phyloP scores from a whole-genome alignment of 1,284 basidiomycete genomes.

The Apiotrichum laibachii region DNA sequence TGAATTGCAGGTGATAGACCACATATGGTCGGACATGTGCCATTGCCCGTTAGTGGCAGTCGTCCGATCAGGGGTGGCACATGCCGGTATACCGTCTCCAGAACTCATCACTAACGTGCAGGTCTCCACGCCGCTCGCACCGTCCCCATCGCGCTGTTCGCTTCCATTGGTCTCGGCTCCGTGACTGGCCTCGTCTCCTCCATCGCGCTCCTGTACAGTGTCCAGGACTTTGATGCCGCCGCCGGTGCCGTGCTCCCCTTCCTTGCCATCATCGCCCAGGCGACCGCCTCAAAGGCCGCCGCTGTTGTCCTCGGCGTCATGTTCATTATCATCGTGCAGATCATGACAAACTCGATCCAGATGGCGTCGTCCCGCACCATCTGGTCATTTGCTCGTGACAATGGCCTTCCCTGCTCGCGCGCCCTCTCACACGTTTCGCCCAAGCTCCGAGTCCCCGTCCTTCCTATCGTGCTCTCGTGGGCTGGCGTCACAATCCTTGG shows the following conservation, averaged over 20 bases:
- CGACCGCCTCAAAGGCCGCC: slow-evolving; percentile 11
- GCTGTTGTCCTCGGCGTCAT: slow-evolving; percentile 10
- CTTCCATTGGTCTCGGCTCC: slow-evolving; percentile 11
- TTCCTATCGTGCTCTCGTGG: slow-evolving; percentile 13
- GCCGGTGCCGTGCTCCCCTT: slow-evolving; percentile 14
- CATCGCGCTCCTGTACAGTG: slow-evolving; percentile 16
- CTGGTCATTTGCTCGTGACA: slow-evolving; percentile 20
- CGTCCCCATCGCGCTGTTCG: slow-evolving; percentile 16
- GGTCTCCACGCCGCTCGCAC: slow-evolving; percentile 3
- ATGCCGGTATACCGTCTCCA: too few species aligned
- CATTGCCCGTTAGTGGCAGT: too few species aligned
- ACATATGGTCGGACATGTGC: too few species aligned
- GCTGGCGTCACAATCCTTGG: slow-evolving; percentile 15
- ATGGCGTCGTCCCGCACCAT: slow-evolving; percentile 17
- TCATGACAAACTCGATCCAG: slow-evolving; percentile 19
- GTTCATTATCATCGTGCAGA: slow-evolving; percentile 11
- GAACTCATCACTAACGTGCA: too few species aligned
- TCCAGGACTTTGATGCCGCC: slow-evolving; percentile 17
- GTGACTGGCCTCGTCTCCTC: slow-evolving; percentile 12
- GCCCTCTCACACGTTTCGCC: slow-evolving; percentile 10
- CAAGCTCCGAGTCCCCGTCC: slow-evolving; percentile 15
- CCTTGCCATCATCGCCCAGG: slow-evolving; percentile 20
- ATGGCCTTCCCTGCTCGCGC: slow-evolving; percentile 11
- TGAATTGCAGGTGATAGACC: too few species aligned
- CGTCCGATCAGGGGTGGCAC: too few species aligned